Evolutionary conservation across 345 rosid species (phyloP).

Genomic region (Aquilaria sinensis): DNA sequence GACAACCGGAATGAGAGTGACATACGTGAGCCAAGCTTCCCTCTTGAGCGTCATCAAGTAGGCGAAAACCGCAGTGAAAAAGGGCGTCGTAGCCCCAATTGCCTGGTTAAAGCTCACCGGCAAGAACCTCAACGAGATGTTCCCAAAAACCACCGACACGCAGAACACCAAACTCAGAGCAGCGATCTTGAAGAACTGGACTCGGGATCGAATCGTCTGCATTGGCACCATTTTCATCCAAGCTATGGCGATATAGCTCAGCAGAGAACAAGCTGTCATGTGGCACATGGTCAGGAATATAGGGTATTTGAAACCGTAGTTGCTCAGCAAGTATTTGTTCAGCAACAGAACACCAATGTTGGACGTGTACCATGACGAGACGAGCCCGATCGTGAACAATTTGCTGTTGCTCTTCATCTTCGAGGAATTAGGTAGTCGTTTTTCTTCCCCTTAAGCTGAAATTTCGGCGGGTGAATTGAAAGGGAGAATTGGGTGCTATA

Average conservation of each 20-base stretch:
- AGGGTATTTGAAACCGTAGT: slow-evolving; percentile 90
- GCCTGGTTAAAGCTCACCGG: slow-evolving; percentile 92
- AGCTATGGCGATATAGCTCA: slow-evolving; percentile 78
- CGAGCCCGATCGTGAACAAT: slow-evolving; percentile 72
- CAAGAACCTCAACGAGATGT: slow-evolving; percentile 61
- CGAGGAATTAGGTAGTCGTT: not conserved
- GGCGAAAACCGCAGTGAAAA: slow-evolving; percentile 88
- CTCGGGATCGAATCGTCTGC: slow-evolving; percentile 81
- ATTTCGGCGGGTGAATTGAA: not conserved
- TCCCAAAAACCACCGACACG: slow-evolving; percentile 84
- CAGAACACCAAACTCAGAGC: slow-evolving; percentile 76
- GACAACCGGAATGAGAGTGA: slow-evolving; percentile 78
- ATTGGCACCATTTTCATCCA: slow-evolving; percentile 93
- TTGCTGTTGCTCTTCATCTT: slow-evolving; percentile 39
- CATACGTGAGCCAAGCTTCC: slow-evolving; percentile 88
- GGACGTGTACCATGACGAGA: slow-evolving; percentile 77
- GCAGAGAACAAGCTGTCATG: slow-evolving; percentile 87
- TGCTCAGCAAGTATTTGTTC: slow-evolving; percentile 82
- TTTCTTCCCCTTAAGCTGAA: too few species aligned
- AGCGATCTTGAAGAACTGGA: slow-evolving; percentile 78
- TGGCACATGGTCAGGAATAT: slow-evolving; percentile 95
- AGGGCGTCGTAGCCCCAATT: slow-evolving; percentile 89
- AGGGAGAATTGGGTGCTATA: slow-evolving; percentile 5
- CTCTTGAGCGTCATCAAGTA: slow-evolving; percentile 70
- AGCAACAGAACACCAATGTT: slow-evolving; percentile 87